Percentiles rank a stretch among this genome's conserved stretches.
Evolutionary conservation across 768 basidiomycete species (phyloP).

Genomic region (Basidioascus undulatus): DNA sequence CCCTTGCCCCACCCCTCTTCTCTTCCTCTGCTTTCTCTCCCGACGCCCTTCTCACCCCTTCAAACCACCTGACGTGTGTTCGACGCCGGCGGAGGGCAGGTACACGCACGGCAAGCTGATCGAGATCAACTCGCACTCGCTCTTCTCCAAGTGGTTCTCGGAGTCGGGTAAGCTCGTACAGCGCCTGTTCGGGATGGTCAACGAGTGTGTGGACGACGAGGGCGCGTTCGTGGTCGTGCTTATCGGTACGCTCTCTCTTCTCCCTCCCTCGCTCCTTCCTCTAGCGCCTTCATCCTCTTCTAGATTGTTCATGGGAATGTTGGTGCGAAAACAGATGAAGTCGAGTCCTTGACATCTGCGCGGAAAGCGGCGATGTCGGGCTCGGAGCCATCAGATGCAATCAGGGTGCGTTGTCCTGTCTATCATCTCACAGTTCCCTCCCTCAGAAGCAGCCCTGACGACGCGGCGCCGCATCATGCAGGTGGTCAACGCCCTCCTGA

Average conservation of each 20-base stretch:
- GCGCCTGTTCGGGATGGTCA: slow-evolving; percentile 65
- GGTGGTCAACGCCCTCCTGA: slow-evolving; percentile 94
- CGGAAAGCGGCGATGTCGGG: slow-evolving; percentile 84
- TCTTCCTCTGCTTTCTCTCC: slow-evolving; percentile 1
- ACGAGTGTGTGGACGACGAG: slow-evolving; percentile 77
- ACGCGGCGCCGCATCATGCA: slow-evolving; percentile 15
- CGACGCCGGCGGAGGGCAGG: no score
- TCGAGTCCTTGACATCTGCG: slow-evolving; percentile 84
- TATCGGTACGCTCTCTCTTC: slow-evolving; percentile 33
- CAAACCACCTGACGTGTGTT: not conserved
- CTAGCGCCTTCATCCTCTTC: not conserved
- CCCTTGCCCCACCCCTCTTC: not conserved
- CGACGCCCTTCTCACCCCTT: not conserved
- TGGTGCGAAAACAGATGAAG: slow-evolving; percentile 82
- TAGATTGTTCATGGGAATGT: not conserved
- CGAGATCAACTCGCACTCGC: slow-evolving; percentile 93
- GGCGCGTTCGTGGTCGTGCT: slow-evolving; percentile 76
- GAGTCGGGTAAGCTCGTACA: slow-evolving; percentile 97
- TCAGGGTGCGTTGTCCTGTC: slow-evolving; percentile 34
- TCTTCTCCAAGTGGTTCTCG: slow-evolving; percentile 97
- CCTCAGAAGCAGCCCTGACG: not conserved
- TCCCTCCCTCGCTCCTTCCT: not conserved
- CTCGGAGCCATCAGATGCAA: slow-evolving; percentile 81
- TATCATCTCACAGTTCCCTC: not conserved
- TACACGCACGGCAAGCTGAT: slow-evolving; percentile 69